Conservation (phyloP, 495 filamentous ascomycete species). For the Penicillium coprophilum region DNA sequence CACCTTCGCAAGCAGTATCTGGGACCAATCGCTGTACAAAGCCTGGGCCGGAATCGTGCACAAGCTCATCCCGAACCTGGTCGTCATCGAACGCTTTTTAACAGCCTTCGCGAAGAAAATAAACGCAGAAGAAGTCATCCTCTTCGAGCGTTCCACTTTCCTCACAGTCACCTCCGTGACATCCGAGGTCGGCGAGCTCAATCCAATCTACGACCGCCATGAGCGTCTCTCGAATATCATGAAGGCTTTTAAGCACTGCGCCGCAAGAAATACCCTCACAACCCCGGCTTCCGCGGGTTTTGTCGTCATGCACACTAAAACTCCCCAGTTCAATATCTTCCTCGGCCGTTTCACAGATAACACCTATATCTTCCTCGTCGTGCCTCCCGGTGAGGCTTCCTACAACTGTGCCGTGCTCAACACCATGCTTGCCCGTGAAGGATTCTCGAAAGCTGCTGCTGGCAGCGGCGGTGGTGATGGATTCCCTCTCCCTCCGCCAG, state of each 20-base stretch:
- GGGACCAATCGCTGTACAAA: slow-evolving; percentile 97
- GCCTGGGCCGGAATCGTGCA: slow-evolving; percentile 98
- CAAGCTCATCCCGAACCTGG: slow-evolving; percentile 88
- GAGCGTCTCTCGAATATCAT: slow-evolving; percentile 95
- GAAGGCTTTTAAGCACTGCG: slow-evolving; percentile 91
- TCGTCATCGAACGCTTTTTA: slow-evolving; percentile 84
- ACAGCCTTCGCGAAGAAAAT: slow-evolving; percentile 73
- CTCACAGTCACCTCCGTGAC: slow-evolving; percentile 86
- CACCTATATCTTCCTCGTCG: slow-evolving; percentile 88
- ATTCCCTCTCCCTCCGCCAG: slow-evolving; percentile 44
- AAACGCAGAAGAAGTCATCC: slow-evolving; percentile 87
- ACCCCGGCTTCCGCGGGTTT: slow-evolving; percentile 57
- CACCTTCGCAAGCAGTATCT: slow-evolving; percentile 91
- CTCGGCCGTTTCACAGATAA: slow-evolving; percentile 92
- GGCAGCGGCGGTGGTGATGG: slow-evolving; percentile 43
- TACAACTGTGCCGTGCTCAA: slow-evolving; percentile 90
- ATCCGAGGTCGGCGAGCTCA: slow-evolving; percentile 66
- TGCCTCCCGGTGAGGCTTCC: slow-evolving; percentile 82
- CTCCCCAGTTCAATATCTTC: slow-evolving; percentile 82
- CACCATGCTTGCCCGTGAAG: slow-evolving; percentile 76
- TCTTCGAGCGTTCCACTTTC: slow-evolving; percentile 96
- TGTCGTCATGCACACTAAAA: slow-evolving; percentile 65
- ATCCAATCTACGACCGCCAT: slow-evolving; percentile 88
- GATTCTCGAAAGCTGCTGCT: slow-evolving; percentile 59
- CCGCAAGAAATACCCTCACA: slow-evolving; percentile 56